Base-by-base conservation (phyloP, 1,284 basidiomycete genomes). In the Ceratobasidium papillatum region DNA sequence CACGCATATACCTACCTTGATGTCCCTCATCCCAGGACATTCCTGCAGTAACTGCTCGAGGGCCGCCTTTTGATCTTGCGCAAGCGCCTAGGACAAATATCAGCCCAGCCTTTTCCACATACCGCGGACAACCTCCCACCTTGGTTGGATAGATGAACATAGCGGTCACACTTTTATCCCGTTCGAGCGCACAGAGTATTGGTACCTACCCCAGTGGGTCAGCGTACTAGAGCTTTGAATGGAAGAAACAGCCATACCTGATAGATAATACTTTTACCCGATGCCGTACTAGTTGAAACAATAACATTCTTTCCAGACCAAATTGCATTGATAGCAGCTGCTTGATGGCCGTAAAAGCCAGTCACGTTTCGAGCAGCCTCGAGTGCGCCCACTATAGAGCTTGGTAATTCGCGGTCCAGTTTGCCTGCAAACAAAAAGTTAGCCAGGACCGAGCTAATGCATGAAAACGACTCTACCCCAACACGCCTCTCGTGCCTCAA, bases 81-180 rank as follows among this genome's bases (percentile, higher is more conserved):
- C 95, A 36, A 97, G 84, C 9, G 95, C 95, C 91, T 93, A 47
- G 9, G 51, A 51, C 14, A 19, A 27, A 63, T 17, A 14, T 41
- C 56, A 14, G 68, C 12, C 19, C 30, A 34, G 5, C 4, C 51
- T 32, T 36, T 34, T 2, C 9, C 0, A 32, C 32, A 56, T 49
- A 65, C 72, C 61, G 47, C 1, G 22, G 3, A n/a, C 41, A 43
- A 41, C 49, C 34, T 65, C 77, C 17, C 51, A 88, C 92, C 83
- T 97, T 97, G 0, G 95, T 97, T 0, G 95, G 95, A 79, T 96
- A 97, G 61, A 97, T 88, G 79, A 95, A 94, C 64, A 97, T 87
- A 0, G 94, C 94, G 0, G 91, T 96, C 1, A 91, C 81, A 17
- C 82, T 79, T 2, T 81, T 80, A 79, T 94, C 87, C 25, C 86